phyloP scores from a whole-genome alignment of 176 grass and related monocot species.

The Elaeis guineensis region DNA sequence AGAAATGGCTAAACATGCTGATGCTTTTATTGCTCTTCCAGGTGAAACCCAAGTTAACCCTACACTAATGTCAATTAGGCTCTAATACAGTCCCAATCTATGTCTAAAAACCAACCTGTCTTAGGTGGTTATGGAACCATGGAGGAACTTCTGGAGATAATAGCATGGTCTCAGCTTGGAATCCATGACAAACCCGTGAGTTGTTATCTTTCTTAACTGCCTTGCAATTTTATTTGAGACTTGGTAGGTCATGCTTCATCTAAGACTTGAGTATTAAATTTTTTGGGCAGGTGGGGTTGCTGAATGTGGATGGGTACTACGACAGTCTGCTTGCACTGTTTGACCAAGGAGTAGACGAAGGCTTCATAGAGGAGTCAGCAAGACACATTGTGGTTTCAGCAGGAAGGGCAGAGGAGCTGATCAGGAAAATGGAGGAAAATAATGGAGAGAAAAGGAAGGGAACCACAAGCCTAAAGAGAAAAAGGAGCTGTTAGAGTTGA shows the following conservation, averaged over 20 bases:
- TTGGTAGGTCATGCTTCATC: background rate
- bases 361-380: conserved; percentile 71
- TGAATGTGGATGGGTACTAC: conserved; percentile 95
- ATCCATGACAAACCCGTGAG: conserved; percentile 92
- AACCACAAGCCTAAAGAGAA: too few relatives aligned
- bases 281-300: conserved; percentile 55
- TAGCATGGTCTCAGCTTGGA: conserved; percentile 84
- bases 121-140: conserved; percentile 94
- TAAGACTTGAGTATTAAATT: background rate
- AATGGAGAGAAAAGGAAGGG: too few relatives aligned
- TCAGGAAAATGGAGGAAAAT: conserved; percentile 21
- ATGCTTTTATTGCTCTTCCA: conserved; percentile 68
- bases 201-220: conserved; percentile 33
- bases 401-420: conserved; percentile 45
- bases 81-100: background rate
- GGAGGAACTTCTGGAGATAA: conserved; percentile 93
- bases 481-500: too few relatives aligned
- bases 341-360: conserved; percentile 80
- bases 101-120: background rate
- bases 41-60: conserved; percentile 8
- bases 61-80: background rate
- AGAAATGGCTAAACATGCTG: conserved; percentile 68
- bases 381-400: conserved; percentile 67
- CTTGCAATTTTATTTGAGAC: conserved; percentile 4
- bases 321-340: conserved; percentile 72